Conservation (phyloP, 257 asterid species). For the Capsicum pubescens region DNA sequence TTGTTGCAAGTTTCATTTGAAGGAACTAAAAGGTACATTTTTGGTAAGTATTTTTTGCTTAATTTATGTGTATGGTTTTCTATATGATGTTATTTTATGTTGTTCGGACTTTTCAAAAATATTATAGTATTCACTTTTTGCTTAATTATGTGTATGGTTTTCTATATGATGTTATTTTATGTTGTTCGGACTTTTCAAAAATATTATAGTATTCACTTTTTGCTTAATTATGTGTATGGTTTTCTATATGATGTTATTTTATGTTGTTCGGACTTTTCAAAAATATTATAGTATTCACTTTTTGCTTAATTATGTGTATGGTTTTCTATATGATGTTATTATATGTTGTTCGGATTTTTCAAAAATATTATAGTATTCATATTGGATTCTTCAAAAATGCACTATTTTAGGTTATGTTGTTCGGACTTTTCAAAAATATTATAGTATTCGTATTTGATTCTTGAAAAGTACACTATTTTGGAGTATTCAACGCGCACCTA, state of each 20-base stretch:
- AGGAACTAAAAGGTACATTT: background rate
- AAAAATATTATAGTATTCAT: background rate
- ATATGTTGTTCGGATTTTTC: accelerated
- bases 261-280: background rate
- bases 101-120: background rate
- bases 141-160: background rate
- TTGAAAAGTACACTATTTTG: background rate
- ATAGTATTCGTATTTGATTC: accelerated
- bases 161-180: accelerated
- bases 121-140: no score
- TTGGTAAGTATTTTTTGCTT: background rate
- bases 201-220: no score
- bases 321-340: background rate
- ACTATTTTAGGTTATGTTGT: background rate
- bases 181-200: background rate
- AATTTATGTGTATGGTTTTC: background rate
- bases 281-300: no score
- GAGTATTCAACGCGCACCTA: background rate
- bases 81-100: accelerated
- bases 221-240: background rate
- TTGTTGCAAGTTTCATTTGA: background rate
- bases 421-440: background rate
- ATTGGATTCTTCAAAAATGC: background rate
- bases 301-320: background rate
- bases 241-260: accelerated